Evolutionary conservation across 176 grass and related monocot species (phyloP).

Genomic region (Oryza australiensis): DNA sequence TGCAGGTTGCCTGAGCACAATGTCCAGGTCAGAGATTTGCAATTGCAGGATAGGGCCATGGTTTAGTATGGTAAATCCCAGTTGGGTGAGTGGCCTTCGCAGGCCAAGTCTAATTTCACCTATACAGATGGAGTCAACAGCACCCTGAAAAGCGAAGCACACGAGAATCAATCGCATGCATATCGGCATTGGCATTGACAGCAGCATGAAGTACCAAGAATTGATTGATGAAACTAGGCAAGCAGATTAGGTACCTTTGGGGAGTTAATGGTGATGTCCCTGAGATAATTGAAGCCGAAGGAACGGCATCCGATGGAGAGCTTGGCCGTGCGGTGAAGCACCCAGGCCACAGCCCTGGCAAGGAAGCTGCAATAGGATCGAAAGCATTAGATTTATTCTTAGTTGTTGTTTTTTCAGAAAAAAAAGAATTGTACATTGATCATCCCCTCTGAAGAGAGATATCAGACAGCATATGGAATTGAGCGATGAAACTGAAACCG

Average conservation of each 20-base stretch:
- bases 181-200: neutral
- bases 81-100: slow-evolving; percentile 47
- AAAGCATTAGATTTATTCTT: neutral
- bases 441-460: neutral
- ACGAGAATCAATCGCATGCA: neutral
- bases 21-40: slow-evolving; percentile 68
- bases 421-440: neutral
- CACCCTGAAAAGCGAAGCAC: slow-evolving; percentile 55
- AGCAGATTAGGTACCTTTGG: slow-evolving; percentile 53
- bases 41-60: slow-evolving; percentile 62
- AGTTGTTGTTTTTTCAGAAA: neutral
- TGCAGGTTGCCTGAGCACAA: slow-evolving; percentile 65
- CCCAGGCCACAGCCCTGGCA: slow-evolving; percentile 52
- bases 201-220: neutral
- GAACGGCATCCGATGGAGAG: slow-evolving; percentile 67
- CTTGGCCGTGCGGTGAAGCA: slow-evolving; percentile 56
- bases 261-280: slow-evolving; percentile 60
- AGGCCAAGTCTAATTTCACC: slow-evolving; percentile 74
- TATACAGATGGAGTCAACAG: slow-evolving; percentile 62
- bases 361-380: slow-evolving; percentile 55
- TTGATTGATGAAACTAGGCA: slow-evolving; percentile 14
- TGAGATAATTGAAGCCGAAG: slow-evolving; percentile 63
- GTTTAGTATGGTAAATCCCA: slow-evolving; percentile 57
- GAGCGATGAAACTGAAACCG: neutral
- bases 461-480: neutral